Conservation (phyloP, 495 filamentous ascomycete species). For the Aspergillus indologenus region DNA sequence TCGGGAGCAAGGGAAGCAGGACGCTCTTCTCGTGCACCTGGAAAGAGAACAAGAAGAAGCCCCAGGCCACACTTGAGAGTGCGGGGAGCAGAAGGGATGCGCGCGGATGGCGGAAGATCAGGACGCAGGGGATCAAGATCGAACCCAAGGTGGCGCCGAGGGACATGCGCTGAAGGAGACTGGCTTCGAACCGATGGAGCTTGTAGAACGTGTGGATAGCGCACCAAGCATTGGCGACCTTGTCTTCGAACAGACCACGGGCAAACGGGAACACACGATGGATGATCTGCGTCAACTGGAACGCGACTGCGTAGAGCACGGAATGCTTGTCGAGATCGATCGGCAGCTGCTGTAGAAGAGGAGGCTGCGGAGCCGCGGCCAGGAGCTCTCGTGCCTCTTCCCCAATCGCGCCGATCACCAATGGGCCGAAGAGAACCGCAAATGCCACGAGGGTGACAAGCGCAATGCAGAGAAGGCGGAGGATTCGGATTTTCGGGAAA, state of each 20-base stretch:
- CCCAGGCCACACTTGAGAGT: constrained; percentile 82
- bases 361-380: constrained; percentile 49
- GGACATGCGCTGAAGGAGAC: constrained; percentile 71
- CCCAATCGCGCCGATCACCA: constrained; percentile 55
- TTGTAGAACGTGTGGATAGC: constrained; percentile 85
- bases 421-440: constrained; percentile 66
- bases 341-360: constrained; percentile 57
- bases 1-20: constrained; percentile 83
- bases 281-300: constrained; percentile 76
- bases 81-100: constrained; percentile 75
- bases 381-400: constrained; percentile 30
- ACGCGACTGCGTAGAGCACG: constrained; percentile 64
- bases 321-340: constrained; percentile 59
- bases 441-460: constrained; percentile 70
- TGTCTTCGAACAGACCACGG: constrained; percentile 94
- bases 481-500: constrained; percentile 65
- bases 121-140: constrained; percentile 71
- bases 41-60: constrained; percentile 94
- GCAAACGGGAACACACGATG: constrained; percentile 94
- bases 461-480: constrained; percentile 71
- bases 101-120: constrained; percentile 75
- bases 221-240: constrained; percentile 98
- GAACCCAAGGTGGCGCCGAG: constrained; percentile 70
- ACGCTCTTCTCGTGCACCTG: constrained; percentile 98
- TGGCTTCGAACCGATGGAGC: constrained; percentile 63